Conservation (phyloP, 345 rosid genomes). For the Eucalyptus brandiana region DNA sequence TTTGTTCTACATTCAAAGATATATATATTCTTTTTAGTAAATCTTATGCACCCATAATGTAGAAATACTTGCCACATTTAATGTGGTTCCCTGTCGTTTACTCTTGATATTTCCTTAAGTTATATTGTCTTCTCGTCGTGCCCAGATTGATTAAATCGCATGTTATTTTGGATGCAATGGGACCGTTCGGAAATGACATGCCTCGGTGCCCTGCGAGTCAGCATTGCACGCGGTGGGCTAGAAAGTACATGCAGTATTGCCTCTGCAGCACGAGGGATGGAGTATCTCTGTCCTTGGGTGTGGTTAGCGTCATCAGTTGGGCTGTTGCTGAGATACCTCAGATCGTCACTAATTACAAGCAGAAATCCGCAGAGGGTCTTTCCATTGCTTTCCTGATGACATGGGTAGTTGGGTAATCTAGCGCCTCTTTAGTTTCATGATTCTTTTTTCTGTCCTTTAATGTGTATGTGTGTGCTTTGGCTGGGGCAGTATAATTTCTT, state of each 20-base stretch:
- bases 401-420: conserved; percentile 64
- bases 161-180: background rate
- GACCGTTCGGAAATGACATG: background rate
- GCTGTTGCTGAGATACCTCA: conserved; percentile 81
- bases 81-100: background rate
- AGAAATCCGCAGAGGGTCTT: conserved; percentile 70
- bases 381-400: conserved; percentile 68
- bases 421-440: background rate
- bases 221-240: conserved; percentile 44
- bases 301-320: conserved; percentile 69
- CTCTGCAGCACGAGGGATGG: conserved; percentile 41
- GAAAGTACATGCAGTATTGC: conserved; percentile 22
- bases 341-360: conserved; percentile 54
- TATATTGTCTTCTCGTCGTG: background rate
- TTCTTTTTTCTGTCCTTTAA: background rate
- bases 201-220: conserved; percentile 9
- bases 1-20: background rate
- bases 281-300: conserved; percentile 42
- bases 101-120: background rate
- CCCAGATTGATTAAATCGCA: background rate
- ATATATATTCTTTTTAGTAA: background rate
- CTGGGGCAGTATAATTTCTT: background rate
- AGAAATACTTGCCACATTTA: background rate
- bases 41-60: background rate
- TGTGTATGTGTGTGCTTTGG: background rate